A percentile compares a stretch with the other conserved stretches of the same genome.
These are phyloP conservation scores for Cytospora piceae DNA, from an alignment of 2,329 filamentous ascomycete species.

Conservation along the genomic window DNA sequence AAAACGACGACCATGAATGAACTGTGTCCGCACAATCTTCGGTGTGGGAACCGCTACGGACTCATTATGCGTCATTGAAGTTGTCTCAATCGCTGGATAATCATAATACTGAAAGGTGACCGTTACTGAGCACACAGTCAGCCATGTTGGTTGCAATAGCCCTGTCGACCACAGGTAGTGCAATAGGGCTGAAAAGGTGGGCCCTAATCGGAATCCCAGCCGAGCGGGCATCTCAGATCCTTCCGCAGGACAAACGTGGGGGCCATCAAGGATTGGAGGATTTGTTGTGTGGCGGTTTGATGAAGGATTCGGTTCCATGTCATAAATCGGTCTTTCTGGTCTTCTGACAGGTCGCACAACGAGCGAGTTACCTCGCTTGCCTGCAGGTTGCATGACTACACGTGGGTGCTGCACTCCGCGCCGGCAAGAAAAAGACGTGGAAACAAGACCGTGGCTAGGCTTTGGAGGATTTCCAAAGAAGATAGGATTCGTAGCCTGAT, in stretches of 20 bases:
- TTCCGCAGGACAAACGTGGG: conserved; percentile 19
- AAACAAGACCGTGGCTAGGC: neutral
- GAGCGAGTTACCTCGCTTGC: neutral
- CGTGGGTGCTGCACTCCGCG: conserved; percentile 4
- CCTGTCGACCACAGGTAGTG: conserved; percentile 1
- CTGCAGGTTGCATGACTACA: neutral
- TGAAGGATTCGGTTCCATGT: conserved; percentile 20
- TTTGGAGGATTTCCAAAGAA: neutral
- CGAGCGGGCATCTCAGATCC: conserved; percentile 14
- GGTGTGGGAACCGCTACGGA: neutral
- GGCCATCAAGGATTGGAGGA: conserved; percentile 17
- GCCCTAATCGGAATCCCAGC: conserved; percentile 13
- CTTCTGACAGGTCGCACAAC: conserved; percentile 11
- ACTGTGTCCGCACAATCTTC: neutral
- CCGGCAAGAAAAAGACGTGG: neutral
- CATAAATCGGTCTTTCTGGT: conserved; percentile 1
- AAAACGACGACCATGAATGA: neutral
- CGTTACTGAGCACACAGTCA: neutral
- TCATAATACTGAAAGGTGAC: neutral
- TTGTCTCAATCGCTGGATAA: neutral
- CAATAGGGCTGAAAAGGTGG: conserved; percentile 27
- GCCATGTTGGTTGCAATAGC: neutral
- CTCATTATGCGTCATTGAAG: too few relatives aligned
- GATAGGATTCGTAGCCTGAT: neutral
- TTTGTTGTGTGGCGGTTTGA: conserved; percentile 24